Evolutionary conservation across 2,329 filamentous ascomycete species (phyloP), one percentile per base, ranked within the genome.

Genomic region (Fusarium sp.): DNA sequence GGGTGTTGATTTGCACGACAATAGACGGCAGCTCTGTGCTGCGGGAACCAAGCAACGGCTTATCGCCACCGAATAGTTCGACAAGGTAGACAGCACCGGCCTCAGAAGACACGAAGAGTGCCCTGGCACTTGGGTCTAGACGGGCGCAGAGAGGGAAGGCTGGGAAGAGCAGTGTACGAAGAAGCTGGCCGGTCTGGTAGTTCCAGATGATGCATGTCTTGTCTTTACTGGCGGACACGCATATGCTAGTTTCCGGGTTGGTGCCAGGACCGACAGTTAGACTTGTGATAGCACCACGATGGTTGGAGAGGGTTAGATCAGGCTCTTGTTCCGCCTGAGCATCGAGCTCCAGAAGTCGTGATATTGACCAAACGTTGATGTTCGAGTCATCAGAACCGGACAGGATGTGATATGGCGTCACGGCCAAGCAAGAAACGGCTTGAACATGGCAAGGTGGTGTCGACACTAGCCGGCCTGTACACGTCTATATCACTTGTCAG

Each of bases 181-280:
- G 85, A 17, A 92, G 86, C 68, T 90, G 89, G 44, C 94, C 94
- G 2, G 90, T 93, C 70, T 91, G 90, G 80, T 97, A 97, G 83
- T 98, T 95, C 96, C 96, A 99, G 68, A 97, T 87, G 78, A 98
- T 92, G 76, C 94, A 94, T 13, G 94, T 96, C 83, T 94, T 95
- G 84, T 98, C 96, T 77, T 90, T 91, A 74, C 94, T 94, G 12
- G 92, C 90, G 7, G 96, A 97, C 26, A 98, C 88, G 67, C 93
- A 95, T 69, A 98, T 91, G 81, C 94, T 96, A 66, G 92, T 92
- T 77, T 91, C 89, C 22, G 84, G 80, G 80, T 90, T 92, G 68
- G 88, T 85, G 79, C 92, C 92, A 78, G 93, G 90, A 24, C 93
- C 92, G 48, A 88, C 83, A 10, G 83, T 83, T 24, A 93, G 80